These are phyloP conservation scores for Candida taoyuanica DNA, from an alignment of 805 yeast species.

Conservation along the genomic window DNA sequence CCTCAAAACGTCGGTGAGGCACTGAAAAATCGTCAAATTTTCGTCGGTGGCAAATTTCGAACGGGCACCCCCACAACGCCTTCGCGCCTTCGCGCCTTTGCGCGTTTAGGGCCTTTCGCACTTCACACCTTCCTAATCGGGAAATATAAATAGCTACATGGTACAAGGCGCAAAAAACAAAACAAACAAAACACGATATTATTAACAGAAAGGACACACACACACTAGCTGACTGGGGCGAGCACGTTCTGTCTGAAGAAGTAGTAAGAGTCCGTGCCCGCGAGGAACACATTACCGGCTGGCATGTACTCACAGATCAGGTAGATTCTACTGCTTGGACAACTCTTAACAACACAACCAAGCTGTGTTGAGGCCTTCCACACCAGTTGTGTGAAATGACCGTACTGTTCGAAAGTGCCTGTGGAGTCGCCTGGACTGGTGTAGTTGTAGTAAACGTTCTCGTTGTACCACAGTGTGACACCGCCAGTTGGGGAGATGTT, in stretches of 20 bases:
- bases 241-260: slow-evolving; percentile 41
- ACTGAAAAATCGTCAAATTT: slow-evolving; percentile 1
- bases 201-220: not conserved
- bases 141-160: not conserved
- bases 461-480: slow-evolving; percentile 73
- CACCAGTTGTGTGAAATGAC: slow-evolving; percentile 74
- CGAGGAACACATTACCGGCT: slow-evolving; percentile 44
- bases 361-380: slow-evolving; percentile 59
- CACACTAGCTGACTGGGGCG: slow-evolving; percentile 25
- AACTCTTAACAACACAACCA: slow-evolving; percentile 50
- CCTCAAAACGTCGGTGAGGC: not conserved
- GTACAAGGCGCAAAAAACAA: no score
- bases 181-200: not conserved
- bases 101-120: no score
- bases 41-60: slow-evolving; percentile 13
- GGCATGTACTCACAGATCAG: slow-evolving; percentile 64
- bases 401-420: slow-evolving; percentile 47
- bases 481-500: slow-evolving; percentile 35
- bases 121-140: not conserved
- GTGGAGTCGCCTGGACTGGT: slow-evolving; percentile 35
- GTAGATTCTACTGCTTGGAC: slow-evolving; percentile 39
- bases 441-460: slow-evolving; percentile 53
- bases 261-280: slow-evolving; percentile 30
- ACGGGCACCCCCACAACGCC: slow-evolving; percentile 2
- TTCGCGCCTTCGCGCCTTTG: not conserved